A percentile compares a stretch with the other conserved stretches of the same genome.
phyloP scores from a whole-genome alignment of 768 basidiomycete species.

The Cystobasidium onofrii region DNA sequence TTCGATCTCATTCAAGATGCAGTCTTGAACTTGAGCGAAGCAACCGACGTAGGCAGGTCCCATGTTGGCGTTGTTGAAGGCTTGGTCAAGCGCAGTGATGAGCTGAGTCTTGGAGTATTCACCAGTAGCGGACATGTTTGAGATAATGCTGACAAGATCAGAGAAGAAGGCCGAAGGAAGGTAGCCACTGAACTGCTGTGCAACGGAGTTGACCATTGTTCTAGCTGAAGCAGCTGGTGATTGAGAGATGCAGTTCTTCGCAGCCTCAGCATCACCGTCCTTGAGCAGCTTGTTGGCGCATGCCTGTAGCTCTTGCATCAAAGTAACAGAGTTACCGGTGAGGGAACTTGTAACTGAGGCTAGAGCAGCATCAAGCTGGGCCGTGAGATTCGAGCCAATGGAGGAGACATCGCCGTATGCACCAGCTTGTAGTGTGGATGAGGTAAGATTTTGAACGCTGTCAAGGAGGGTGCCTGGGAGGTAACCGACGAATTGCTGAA shows the following conservation, averaged over 20 bases:
- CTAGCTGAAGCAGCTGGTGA: constrained; percentile 9
- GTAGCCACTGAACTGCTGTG: constrained; percentile 34
- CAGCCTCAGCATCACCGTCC: constrained; percentile 39
- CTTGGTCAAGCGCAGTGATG: constrained; percentile 30
- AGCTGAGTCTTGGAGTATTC: constrained; percentile 33
- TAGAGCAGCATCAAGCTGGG: constrained; percentile 31
- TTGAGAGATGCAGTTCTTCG: constrained; percentile 35
- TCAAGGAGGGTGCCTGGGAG: constrained; percentile 36
- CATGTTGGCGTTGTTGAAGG: constrained; percentile 40
- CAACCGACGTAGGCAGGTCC: constrained; percentile 38
- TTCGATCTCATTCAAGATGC: constrained; percentile 35
- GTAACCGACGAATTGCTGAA: constrained; percentile 39
- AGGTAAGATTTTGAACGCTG: constrained; percentile 37
- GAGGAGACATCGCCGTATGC: constrained; percentile 15
- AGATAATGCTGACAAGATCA: constrained; percentile 35
- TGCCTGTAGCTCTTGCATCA: constrained; percentile 36
- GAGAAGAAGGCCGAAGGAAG: constrained; percentile 40
- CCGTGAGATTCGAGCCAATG: constrained; percentile 21
- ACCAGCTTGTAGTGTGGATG: constrained; percentile 33
- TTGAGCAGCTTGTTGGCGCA: constrained; percentile 37
- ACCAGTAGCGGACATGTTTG: constrained; percentile 29
- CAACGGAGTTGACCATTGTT: constrained; percentile 24
- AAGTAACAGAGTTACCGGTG: constrained; percentile 38
- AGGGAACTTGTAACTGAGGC: constrained; percentile 35
- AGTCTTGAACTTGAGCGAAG: constrained; percentile 36